These are phyloP conservation scores for Calonectria crousiana DNA, from an alignment of 2,329 filamentous ascomycete species.

Conservation along the genomic window DNA sequence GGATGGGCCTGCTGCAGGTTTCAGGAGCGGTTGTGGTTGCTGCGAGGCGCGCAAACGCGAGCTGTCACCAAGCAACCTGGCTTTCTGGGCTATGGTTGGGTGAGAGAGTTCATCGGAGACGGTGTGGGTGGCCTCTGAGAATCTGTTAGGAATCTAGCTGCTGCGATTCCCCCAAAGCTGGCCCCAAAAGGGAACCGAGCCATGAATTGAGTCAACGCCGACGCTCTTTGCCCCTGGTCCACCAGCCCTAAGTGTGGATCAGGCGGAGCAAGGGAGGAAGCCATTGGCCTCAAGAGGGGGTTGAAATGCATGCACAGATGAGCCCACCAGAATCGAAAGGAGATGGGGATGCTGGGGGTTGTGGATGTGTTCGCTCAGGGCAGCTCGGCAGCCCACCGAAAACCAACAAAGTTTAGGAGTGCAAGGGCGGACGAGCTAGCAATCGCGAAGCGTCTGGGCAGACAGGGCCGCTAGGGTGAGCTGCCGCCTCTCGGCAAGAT, in stretches of 20 bases:
- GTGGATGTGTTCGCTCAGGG: conserved; percentile 10
- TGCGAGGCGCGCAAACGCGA: conserved; percentile 29
- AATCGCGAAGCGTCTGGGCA: background rate
- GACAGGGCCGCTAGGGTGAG: conserved; percentile 5
- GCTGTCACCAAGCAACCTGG: background rate
- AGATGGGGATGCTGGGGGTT: background rate
- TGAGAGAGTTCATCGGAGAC: background rate
- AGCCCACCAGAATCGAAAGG: background rate
- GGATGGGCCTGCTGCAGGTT: conserved; percentile 21
- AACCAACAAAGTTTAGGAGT: background rate
- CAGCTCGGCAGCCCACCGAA: background rate
- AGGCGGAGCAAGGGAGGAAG: conserved; percentile 22
- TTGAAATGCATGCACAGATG: conserved; percentile 29
- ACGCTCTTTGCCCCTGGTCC: conserved; percentile 29
- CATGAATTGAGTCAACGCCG: conserved; percentile 42
- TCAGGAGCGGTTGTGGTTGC: conserved; percentile 25
- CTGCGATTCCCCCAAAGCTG: conserved; percentile 1
- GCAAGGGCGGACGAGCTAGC: conserved; percentile 5
- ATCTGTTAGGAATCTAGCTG: conserved; percentile 3
- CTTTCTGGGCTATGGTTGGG: background rate
- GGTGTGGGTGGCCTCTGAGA: conserved; percentile 18
- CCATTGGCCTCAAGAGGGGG: conserved; percentile 35
- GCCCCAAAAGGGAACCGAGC: conserved; percentile 36
- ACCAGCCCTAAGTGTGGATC: conserved; percentile 47
- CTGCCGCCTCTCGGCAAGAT: conserved; percentile 6